A percentile compares a stretch with the other conserved stretches of the same genome.
Evolutionary conservation across 208 protist genomes (phyloP).

Genomic region (Leishmania braziliensis): DNA sequence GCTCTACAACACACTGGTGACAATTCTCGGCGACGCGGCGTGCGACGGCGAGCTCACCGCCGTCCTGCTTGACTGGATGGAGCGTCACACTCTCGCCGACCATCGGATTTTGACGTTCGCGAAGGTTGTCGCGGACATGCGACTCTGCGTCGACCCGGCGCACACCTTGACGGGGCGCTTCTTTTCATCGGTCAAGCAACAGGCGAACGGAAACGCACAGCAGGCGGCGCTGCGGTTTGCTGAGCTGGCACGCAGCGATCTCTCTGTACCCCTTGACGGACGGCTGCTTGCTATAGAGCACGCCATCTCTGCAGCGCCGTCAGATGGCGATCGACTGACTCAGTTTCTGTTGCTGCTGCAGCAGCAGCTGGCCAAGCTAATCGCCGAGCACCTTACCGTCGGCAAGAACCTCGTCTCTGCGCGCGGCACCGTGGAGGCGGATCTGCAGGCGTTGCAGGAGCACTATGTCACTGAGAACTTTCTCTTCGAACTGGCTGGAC

Average conservation of each 20-base stretch:
- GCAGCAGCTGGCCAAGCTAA: constrained; percentile 53
- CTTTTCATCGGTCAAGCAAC: constrained; percentile 54
- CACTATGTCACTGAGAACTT: constrained; percentile 55
- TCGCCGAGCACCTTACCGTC: constrained; percentile 37
- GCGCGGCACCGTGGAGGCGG: constrained; percentile 31
- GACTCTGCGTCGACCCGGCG: constrained; percentile 42
- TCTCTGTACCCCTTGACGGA: constrained; percentile 39
- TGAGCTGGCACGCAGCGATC: constrained; percentile 56
- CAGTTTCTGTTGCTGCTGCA: constrained; percentile 80
- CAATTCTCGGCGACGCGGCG: constrained; percentile 36
- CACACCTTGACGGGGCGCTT: constrained; percentile 63
- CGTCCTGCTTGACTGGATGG: constrained; percentile 72
- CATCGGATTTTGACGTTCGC: constrained; percentile 59
- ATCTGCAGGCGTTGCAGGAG: constrained; percentile 49
- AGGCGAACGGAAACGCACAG: constrained; percentile 26
- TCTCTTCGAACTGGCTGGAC: constrained; percentile 69
- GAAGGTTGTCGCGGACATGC: constrained; percentile 46
- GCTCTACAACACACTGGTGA: constrained; percentile 35
- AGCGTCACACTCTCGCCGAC: constrained; percentile 65
- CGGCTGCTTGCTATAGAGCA: constrained; percentile 57
- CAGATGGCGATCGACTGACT: constrained; percentile 41
- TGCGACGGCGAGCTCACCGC: constrained; percentile 38
- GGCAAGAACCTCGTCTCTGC: constrained; percentile 32
- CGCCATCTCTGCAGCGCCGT: constrained; percentile 41
- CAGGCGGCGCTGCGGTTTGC: constrained; percentile 60